Conservation (phyloP, 1,139 yeast species). For the Zygoascus hellenicus region DNA sequence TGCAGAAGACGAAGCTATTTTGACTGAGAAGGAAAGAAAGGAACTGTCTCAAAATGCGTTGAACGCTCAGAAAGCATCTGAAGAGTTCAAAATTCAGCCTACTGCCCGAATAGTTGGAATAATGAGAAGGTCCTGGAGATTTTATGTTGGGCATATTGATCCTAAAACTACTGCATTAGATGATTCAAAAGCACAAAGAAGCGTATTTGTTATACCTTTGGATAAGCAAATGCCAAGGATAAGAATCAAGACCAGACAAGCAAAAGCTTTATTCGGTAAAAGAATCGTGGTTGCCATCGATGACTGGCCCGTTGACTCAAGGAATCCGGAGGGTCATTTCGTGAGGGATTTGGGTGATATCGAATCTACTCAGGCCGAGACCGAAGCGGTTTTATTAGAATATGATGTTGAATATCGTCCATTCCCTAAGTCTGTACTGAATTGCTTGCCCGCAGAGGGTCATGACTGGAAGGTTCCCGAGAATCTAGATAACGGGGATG, state of each 20-base stretch:
- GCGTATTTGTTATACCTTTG: conserved; percentile 82
- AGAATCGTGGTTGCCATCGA: conserved; percentile 90
- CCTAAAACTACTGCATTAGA: conserved; percentile 60
- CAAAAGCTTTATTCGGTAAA: conserved; percentile 73
- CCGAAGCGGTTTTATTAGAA: conserved; percentile 87
- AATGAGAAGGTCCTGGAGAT: conserved; percentile 89
- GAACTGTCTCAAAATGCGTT: conserved; percentile 73
- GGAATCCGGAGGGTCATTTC: conserved; percentile 92
- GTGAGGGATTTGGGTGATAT: conserved; percentile 84
- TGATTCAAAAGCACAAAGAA: conserved; percentile 51
- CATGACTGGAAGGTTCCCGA: conserved; percentile 88
- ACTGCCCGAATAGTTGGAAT: conserved; percentile 91
- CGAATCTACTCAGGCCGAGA: conserved; percentile 92
- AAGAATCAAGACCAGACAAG: conserved; percentile 81
- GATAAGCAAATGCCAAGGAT: conserved; percentile 85
- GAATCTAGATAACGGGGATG: conserved; percentile 46
- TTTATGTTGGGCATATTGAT: conserved; percentile 91
- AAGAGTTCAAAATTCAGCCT: conserved; percentile 57
- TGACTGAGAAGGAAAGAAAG: conserved; percentile 72
- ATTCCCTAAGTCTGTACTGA: conserved; percentile 84
- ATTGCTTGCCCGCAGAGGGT: conserved; percentile 90
- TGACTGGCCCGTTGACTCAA: conserved; percentile 80
- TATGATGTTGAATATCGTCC: conserved; percentile 97
- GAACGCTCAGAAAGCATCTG: conserved; percentile 46
- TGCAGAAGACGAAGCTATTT: conserved; percentile 33